Percentiles rank a stretch among this genome's conserved stretches.
These are phyloP conservation scores for Neurospora pannonica DNA, from an alignment of 495 filamentous ascomycete species.

Conservation along the genomic window DNA sequence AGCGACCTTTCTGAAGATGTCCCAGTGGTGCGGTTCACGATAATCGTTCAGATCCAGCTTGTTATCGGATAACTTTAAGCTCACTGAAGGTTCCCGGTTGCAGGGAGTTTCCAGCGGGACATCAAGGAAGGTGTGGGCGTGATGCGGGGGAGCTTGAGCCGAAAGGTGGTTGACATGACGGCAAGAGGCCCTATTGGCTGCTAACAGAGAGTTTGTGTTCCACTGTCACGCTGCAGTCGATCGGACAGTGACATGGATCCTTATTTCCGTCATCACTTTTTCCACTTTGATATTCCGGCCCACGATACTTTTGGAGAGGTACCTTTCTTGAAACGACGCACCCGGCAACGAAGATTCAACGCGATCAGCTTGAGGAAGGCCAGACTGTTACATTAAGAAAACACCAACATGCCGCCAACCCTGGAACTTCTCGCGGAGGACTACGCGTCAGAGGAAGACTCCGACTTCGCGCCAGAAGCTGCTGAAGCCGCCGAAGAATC, in stretches of 20 bases:
- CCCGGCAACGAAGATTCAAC: not conserved
- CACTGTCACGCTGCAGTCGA: not conserved
- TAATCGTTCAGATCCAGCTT: not conserved
- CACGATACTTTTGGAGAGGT: not conserved
- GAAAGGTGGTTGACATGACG: slow-evolving; percentile 5
- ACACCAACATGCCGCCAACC: slow-evolving; percentile 7
- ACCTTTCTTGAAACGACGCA: not conserved
- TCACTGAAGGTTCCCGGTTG: not conserved
- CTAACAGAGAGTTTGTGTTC: not conserved
- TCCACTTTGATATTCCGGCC: not conserved
- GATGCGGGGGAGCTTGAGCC: slow-evolving; percentile 3
- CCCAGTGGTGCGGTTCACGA: slow-evolving; percentile 6
- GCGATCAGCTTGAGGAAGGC: not conserved
- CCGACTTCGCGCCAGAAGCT: slow-evolving; percentile 58
- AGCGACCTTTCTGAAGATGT: not conserved
- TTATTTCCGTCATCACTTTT: not conserved
- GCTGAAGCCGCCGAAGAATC: slow-evolving; percentile 37
- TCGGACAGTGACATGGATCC: not conserved
- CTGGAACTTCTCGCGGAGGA: slow-evolving; percentile 39
- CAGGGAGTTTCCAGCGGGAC: not conserved
- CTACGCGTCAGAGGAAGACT: slow-evolving; percentile 65
- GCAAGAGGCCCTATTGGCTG: not conserved
- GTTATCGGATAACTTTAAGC: not conserved
- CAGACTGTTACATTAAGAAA: not conserved
- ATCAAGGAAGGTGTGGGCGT: not conserved